These are phyloP conservation scores for Lepiota brunneoincarnata DNA, from an alignment of 768 basidiomycete species.

Conservation along the genomic window DNA sequence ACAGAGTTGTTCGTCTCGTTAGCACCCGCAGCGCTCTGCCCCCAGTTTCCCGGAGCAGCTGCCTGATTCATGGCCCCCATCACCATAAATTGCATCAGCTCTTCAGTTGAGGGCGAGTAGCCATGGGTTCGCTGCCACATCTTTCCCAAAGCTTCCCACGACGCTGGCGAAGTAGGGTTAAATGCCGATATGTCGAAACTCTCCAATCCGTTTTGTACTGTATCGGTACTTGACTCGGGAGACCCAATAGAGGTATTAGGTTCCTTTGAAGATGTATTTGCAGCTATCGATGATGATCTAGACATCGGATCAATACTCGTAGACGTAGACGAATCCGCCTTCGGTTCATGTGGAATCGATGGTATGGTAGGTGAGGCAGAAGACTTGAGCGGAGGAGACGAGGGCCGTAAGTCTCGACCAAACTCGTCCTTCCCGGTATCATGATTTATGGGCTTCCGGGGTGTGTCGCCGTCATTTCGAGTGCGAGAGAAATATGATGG, in stretches of 20 bases:
- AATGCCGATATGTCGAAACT: constrained; percentile 70
- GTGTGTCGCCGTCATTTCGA: constrained; percentile 21
- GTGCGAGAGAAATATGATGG: constrained; percentile 30
- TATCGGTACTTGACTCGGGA: constrained; percentile 26
- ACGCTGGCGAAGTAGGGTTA: constrained; percentile 67
- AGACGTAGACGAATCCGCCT: constrained; percentile 36
- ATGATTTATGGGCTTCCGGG: background rate
- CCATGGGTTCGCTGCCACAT: constrained; percentile 75
- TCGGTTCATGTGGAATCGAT: constrained; percentile 18
- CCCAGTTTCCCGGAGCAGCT: constrained; percentile 13
- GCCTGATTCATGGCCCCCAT: constrained; percentile 10
- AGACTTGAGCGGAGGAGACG: constrained; percentile 36
- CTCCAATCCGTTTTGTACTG: constrained; percentile 50
- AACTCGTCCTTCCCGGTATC: constrained; percentile 75
- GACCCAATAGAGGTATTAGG: constrained; percentile 34
- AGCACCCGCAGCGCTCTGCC: constrained; percentile 11
- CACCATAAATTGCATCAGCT: constrained; percentile 76
- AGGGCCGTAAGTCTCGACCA: constrained; percentile 73
- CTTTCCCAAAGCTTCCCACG: constrained; percentile 80
- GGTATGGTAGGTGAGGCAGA: constrained; percentile 26
- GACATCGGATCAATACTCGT: constrained; percentile 45
- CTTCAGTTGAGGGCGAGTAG: constrained; percentile 65
- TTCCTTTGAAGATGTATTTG: constrained; percentile 54
- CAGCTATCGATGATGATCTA: constrained; percentile 49
- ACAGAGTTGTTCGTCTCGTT: constrained; percentile 4